Evolutionary conservation across 106 monocot genomes (phyloP).

Genomic region (Agapanthus africanus): DNA sequence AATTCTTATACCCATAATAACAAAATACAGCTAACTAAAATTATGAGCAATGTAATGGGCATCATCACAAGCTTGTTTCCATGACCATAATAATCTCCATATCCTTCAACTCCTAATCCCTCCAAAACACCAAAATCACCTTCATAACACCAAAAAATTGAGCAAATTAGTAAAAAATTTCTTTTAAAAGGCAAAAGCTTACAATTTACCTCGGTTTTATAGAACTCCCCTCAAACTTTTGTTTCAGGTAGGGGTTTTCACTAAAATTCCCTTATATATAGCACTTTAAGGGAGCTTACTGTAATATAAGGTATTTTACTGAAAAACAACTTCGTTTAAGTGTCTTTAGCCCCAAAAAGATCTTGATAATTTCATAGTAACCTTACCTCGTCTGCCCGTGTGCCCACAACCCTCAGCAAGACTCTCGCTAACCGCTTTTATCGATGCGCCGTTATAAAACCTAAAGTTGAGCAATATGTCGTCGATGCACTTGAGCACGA

Average conservation of each 20-base stretch:
- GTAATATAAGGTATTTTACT: neutral
- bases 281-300: neutral
- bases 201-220: neutral
- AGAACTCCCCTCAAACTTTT: too few species aligned
- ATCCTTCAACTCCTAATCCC: neutral
- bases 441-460: slow-evolving; percentile 74
- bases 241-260: too few species aligned
- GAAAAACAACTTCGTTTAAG: neutral
- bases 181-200: neutral
- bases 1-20: neutral
- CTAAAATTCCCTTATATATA: too few species aligned
- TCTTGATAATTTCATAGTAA: neutral
- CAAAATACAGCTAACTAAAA: neutral
- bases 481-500: slow-evolving; percentile 66
- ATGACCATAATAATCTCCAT: slow-evolving; percentile 1
- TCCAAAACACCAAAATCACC: neutral
- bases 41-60: neutral
- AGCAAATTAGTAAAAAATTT: neutral
- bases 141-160: neutral
- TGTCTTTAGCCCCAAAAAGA: neutral
- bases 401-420: slow-evolving; percentile 51
- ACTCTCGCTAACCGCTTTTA: slow-evolving; percentile 33
- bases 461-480: slow-evolving; percentile 45
- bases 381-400: slow-evolving; percentile 35
- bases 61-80: neutral